Evolutionary conservation across 148 eudicot genomes (phyloP).

Genomic region (Talinum fruticosum): DNA sequence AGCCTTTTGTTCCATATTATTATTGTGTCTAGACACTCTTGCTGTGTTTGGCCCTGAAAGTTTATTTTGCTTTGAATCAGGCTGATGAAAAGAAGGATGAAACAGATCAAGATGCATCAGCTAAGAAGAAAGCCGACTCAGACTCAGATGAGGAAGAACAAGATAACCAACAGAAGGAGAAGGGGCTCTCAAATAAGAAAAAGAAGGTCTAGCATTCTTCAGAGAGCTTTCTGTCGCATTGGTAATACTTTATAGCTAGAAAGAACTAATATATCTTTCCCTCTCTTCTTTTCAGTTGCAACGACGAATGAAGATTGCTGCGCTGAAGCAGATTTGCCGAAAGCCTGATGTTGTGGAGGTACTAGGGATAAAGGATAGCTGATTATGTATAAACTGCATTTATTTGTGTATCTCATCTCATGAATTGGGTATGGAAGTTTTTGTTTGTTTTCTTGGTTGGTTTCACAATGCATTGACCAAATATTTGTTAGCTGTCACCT

Average conservation of each 20-base stretch:
- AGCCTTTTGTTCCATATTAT: not conserved
- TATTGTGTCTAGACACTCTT: not conserved
- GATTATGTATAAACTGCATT: not conserved
- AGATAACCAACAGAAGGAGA: slow-evolving; percentile 73
- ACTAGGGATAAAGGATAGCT: slow-evolving; percentile 2
- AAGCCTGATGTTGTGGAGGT: slow-evolving; percentile 99
- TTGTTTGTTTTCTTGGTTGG: no score
- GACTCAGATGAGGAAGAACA: slow-evolving; percentile 96
- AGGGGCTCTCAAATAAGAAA: slow-evolving; percentile 84
- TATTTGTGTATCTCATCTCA: not conserved
- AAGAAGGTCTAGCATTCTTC: slow-evolving; percentile 58
- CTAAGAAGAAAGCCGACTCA: slow-evolving; percentile 76
- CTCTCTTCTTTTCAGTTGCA: slow-evolving; percentile 55
- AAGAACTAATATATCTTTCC: not conserved
- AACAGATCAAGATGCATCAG: slow-evolving; percentile 42
- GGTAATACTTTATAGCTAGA: not conserved
- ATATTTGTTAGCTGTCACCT: no score
- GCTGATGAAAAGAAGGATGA: slow-evolving; percentile 72
- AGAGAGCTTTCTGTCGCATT: not conserved
- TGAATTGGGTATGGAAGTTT: no score
- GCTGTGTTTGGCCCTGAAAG: not conserved
- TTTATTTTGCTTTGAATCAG: slow-evolving; percentile 30
- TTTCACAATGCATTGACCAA: no score
- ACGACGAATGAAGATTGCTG: slow-evolving; percentile 95
- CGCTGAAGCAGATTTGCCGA: slow-evolving; percentile 77